A percentile compares a stretch with the other conserved stretches of the same genome.
Conservation (phyloP, 1,284 basidiomycete genomes). For the Papiliotrema terrestris region DNA sequence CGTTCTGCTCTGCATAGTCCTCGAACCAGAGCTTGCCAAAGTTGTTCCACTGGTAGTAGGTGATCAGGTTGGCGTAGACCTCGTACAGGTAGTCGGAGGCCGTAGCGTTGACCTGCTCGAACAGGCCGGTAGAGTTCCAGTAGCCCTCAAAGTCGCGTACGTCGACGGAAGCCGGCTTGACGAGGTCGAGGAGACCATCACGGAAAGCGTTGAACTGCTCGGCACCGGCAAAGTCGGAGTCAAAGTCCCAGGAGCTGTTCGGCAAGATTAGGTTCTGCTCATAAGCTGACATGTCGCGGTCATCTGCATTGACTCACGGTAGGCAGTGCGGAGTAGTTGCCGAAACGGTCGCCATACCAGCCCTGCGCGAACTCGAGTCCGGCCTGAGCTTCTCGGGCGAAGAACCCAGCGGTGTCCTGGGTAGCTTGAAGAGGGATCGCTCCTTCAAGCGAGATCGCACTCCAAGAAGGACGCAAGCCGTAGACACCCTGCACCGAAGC, state of each 20-base stretch:
- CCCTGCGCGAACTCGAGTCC: conserved; percentile 29
- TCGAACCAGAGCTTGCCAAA: conserved; percentile 49
- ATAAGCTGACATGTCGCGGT: background rate
- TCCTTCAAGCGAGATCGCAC: conserved; percentile 47
- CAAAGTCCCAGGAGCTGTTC: conserved; percentile 41
- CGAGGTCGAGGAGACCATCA: conserved; percentile 41
- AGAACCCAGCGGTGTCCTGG: conserved; percentile 32
- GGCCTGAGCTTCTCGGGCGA: conserved; percentile 38
- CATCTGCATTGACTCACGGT: conserved; percentile 8
- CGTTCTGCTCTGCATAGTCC: conserved; percentile 46
- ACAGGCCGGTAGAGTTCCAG: conserved; percentile 41
- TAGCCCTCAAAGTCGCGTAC: conserved; percentile 38
- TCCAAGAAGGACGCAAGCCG: conserved; percentile 34
- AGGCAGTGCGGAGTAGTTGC: conserved; percentile 45
- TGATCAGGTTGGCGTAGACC: conserved; percentile 47
- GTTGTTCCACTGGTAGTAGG: conserved; percentile 47
- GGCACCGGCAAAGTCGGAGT: conserved; percentile 24
- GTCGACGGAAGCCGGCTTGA: conserved; percentile 41
- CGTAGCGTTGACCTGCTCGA: conserved; percentile 20
- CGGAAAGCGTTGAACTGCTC: conserved; percentile 47
- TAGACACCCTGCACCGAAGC: conserved; percentile 51
- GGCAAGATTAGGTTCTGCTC: conserved; percentile 46
- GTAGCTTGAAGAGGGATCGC: conserved; percentile 49
- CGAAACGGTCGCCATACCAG: conserved; percentile 31
- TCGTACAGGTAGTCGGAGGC: conserved; percentile 37